Conservation (phyloP, 164 flowering plant genomes). For the Cinnamomum chago region DNA sequence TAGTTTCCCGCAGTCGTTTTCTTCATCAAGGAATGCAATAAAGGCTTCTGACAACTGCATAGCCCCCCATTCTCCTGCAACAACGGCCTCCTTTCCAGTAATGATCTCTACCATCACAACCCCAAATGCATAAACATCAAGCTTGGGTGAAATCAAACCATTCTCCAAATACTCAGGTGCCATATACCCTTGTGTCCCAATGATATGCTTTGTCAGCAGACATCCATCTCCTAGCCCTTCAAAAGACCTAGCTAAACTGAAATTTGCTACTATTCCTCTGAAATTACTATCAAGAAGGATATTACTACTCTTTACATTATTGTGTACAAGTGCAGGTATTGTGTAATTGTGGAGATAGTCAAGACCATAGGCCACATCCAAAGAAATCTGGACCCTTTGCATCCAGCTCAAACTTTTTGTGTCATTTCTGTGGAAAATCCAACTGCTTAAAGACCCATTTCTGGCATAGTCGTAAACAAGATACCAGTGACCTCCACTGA, state of each 20-base stretch:
- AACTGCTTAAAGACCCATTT: slow-evolving; percentile 49
- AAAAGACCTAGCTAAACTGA: slow-evolving; percentile 4
- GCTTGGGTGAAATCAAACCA: slow-evolving; percentile 9
- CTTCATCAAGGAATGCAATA: not conserved
- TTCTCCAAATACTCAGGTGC: slow-evolving; percentile 18
- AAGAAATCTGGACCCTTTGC: slow-evolving; percentile 10
- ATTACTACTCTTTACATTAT: slow-evolving; percentile 9
- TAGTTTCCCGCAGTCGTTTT: not conserved
- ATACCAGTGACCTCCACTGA: slow-evolving; percentile 29
- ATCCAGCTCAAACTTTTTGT: slow-evolving; percentile 11
- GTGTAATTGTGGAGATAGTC: slow-evolving; percentile 17
- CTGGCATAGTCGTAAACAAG: slow-evolving; percentile 54
- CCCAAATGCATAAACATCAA: slow-evolving; percentile 16
- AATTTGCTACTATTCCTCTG: slow-evolving; percentile 13
- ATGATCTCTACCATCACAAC: slow-evolving; percentile 11
- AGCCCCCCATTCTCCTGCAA: slow-evolving; percentile 24
- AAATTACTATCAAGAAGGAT: slow-evolving; percentile 10
- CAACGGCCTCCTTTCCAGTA: slow-evolving; percentile 13
- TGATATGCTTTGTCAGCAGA: not conserved
- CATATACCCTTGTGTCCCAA: slow-evolving; percentile 12
- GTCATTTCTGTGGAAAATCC: slow-evolving; percentile 27
- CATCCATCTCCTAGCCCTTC: not conserved
- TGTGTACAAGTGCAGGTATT: slow-evolving; percentile 8
- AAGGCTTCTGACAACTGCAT: not conserved
- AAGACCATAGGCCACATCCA: slow-evolving; percentile 14